These are phyloP conservation scores for Trypanosoma theileri DNA, from an alignment of 208 protist genomes.

Conservation along the genomic window DNA sequence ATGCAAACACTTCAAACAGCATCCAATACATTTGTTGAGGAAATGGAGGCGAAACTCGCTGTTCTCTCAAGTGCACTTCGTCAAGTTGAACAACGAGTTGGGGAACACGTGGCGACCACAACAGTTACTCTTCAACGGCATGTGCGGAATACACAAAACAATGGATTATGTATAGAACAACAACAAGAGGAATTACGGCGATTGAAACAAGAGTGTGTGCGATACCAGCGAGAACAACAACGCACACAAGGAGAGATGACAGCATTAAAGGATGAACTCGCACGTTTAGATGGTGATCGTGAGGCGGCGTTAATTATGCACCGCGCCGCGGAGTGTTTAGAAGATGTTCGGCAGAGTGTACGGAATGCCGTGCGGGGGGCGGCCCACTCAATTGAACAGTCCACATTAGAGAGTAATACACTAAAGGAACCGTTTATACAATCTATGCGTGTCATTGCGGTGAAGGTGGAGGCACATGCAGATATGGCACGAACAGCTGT, in stretches of 20 bases:
- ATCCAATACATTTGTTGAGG: constrained; percentile 4
- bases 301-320: constrained; percentile 3
- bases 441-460: constrained; percentile 37
- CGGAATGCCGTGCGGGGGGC: constrained; percentile 10
- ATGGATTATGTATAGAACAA: background rate
- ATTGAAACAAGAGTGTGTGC: constrained; percentile 6
- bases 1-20: constrained; percentile 10
- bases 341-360: constrained; percentile 18
- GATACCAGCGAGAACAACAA: background rate
- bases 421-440: constrained; percentile 39
- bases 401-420: constrained; percentile 16
- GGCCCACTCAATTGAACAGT: constrained; percentile 14
- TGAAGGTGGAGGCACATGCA: constrained; percentile 58
- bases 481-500: constrained; percentile 23
- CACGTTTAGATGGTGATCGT: constrained; percentile 12
- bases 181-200: constrained; percentile 3
- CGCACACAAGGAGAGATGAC: constrained; percentile 11
- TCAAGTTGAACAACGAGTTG: constrained; percentile 16
- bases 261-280: constrained; percentile 20
- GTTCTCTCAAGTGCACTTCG: constrained; percentile 1
- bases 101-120: background rate
- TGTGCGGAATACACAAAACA: background rate
- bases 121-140: background rate
- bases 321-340: constrained; percentile 21
- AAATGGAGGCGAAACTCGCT: constrained; percentile 18